Evolutionary conservation across 1,284 basidiomycete species (phyloP).

Genomic region (Singerocomus inundabilis): DNA sequence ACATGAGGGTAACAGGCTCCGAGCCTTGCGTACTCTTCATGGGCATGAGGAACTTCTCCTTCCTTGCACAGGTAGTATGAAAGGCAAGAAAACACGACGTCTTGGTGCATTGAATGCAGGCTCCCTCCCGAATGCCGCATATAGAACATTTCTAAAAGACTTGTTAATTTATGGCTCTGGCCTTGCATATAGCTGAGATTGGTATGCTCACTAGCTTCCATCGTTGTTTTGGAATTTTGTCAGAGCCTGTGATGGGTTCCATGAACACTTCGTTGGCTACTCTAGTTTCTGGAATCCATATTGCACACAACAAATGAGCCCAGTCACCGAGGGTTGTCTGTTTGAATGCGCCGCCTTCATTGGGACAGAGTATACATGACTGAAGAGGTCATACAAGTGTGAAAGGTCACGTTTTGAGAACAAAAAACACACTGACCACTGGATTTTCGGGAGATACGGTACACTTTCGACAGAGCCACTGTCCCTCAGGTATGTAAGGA

Average conservation of each 20-base stretch:
- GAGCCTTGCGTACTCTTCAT: conserved; percentile 83
- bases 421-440: conserved; percentile 59
- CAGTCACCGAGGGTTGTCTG: conserved; percentile 93
- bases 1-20: conserved; percentile 68
- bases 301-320: conserved; percentile 96
- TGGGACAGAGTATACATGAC: conserved; percentile 93
- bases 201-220: conserved; percentile 83
- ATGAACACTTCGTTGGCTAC: conserved; percentile 97
- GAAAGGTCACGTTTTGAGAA: neutral
- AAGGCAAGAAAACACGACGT: conserved; percentile 91
- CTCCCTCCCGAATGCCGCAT: conserved; percentile 81
- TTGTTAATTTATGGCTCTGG: conserved; percentile 11
- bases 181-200: neutral
- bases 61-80: conserved; percentile 92
- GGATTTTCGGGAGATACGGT: conserved; percentile 97
- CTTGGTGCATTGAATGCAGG: conserved; percentile 97
- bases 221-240: conserved; percentile 84
- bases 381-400: conserved; percentile 30
- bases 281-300: conserved; percentile 96
- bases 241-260: conserved; percentile 94
- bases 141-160: conserved; percentile 73
- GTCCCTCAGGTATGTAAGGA: conserved; percentile 98
- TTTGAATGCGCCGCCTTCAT: conserved; percentile 98
- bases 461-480: conserved; percentile 99
- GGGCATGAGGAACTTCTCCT: conserved; percentile 77